Conservation (phyloP, 2,329 filamentous ascomycete species). For the Sclerotinia trifoliorum region DNA sequence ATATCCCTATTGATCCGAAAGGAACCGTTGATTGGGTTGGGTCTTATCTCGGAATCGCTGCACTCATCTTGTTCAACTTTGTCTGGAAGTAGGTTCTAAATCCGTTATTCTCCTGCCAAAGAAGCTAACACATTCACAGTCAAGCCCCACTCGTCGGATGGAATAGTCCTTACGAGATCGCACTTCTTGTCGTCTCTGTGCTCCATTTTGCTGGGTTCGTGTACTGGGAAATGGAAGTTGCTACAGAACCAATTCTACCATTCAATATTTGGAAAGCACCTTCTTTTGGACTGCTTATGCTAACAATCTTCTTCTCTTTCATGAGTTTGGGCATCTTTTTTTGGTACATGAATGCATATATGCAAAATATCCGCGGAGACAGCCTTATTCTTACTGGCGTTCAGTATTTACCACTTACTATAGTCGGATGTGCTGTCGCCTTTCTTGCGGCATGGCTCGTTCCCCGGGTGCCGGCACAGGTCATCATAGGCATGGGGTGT, state of each 20-base stretch:
- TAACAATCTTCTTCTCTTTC: conserved; percentile 28
- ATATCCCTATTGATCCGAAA: conserved; percentile 32
- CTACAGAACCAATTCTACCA: conserved; percentile 30
- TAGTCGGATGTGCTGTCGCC: conserved; percentile 44
- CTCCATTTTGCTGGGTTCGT: conserved; percentile 25
- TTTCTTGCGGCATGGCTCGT: conserved; percentile 47
- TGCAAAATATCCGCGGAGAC: conserved; percentile 44
- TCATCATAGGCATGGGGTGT: conserved; percentile 47
- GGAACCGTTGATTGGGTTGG: conserved; percentile 46
- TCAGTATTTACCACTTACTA: conserved; percentile 45
- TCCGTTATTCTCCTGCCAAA: neutral
- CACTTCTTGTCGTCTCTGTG: conserved; percentile 26
- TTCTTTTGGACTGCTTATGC: conserved; percentile 28
- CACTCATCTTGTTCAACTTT: conserved; percentile 51
- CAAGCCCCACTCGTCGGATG: conserved; percentile 33
- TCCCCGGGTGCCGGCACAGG: conserved; percentile 48
- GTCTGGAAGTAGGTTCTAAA: conserved; percentile 47
- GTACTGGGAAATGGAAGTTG: conserved; percentile 28
- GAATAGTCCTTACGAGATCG: conserved; percentile 26
- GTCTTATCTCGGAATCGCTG: conserved; percentile 42
- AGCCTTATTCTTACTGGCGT: conserved; percentile 44
- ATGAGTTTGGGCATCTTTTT: conserved; percentile 44
- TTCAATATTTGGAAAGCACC: conserved; percentile 33
- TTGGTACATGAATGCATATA: conserved; percentile 51
- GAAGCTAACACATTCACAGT: conserved; percentile 19